Evolutionary conservation across 2,329 filamentous ascomycete species (phyloP), one percentile per base, ranked within the genome.

Genomic region (Cryphonectria naterciae): DNA sequence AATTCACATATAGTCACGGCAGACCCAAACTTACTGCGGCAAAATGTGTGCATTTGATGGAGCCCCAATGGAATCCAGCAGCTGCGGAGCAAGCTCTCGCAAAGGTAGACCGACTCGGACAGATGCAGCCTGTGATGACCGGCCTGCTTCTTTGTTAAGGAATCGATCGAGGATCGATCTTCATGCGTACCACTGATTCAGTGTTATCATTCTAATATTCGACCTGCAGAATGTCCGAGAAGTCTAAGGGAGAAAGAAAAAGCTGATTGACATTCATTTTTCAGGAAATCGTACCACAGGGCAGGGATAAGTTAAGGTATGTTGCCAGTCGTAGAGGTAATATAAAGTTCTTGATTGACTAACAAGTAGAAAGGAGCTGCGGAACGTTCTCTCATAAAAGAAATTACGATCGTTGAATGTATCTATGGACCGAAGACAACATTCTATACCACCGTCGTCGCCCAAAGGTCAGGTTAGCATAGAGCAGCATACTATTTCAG

Each of bases 31-130:
- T 54, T 8, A 68, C 25, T 2, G 67, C 58, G 7, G 67, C 58
- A 64, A 62, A 5, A 15, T 58, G 58, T 3, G 58, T 39, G 22
- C 64, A 64, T 68, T n/a, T 68, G n/a, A 68, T 54, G 43, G 67
- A 68, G 46, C 67, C 67, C 2, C 67, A 68, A 37, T 68, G 58
- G 58, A 54, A 64, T 35, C 41, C 58, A 39, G 67, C 43, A 1
- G 56, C 64, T 13, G 67, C 65, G 41, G 67, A 65, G 11, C 60
- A 68, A 41, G 67, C 43, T 8, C 6, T 49, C 19, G 43, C 43
- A 4, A 49, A 1, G 60, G 28, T 41, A 1, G 32, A 68, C 43
- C 60, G 67, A 6, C 25, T 68, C 37, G 58, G 32, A 56, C 67
- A 68, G 49, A 68, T 43, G 0, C 32, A 22, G 25, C 41, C 43